Evolutionary conservation across 495 filamentous ascomycete species (phyloP), one percentile per base, ranked within the genome.

Genomic region (Rhypophila decipiens): DNA sequence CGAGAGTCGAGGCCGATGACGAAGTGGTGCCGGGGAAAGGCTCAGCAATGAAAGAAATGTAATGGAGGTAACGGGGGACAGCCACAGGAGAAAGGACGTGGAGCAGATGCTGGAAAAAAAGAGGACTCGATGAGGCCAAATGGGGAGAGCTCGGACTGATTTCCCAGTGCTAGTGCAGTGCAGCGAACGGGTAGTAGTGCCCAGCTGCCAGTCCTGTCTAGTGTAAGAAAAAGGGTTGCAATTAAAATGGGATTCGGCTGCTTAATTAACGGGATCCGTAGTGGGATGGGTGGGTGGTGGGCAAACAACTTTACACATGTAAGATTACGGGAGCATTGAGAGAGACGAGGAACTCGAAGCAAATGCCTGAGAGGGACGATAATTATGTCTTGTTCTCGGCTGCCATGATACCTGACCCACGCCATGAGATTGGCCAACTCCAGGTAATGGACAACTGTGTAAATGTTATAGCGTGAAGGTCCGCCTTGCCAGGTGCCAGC

Each of bases 321-420:
- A 63, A 60, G 52, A 60, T 63, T 63, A 57, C 52, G 52, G 59
- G 52, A 54, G 48, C 54, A 57, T 54, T 41, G 47, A 43, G 54
- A 55, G 48, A 50, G 27, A 31, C n/a, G n/a, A n/a, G n/a, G n/a
- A n/a, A n/a, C n/a, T n/a, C n/a, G n/a, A n/a, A n/a, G n/a, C n/a
- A n/a, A n/a, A n/a, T n/a, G n/a, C n/a, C n/a, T n/a, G n/a, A n/a
- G n/a, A n/a, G n/a, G n/a, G n/a, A n/a, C n/a, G n/a, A n/a, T n/a
- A n/a, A n/a, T n/a, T n/a, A n/a, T n/a, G n/a, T n/a, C n/a, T n/a
- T n/a, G n/a, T n/a, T n/a, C n/a, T n/a, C n/a, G n/a, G n/a, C n/a
- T n/a, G n/a, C n/a, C n/a, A n/a, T n/a, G n/a, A n/a, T n/a, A n/a
- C n/a, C n/a, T n/a, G n/a, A n/a, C n/a, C n/a, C n/a, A n/a, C n/a